Evolutionary conservation across 1,284 basidiomycete genomes (phyloP).

Genomic region (Leccinum brunneo-olivaceum): DNA sequence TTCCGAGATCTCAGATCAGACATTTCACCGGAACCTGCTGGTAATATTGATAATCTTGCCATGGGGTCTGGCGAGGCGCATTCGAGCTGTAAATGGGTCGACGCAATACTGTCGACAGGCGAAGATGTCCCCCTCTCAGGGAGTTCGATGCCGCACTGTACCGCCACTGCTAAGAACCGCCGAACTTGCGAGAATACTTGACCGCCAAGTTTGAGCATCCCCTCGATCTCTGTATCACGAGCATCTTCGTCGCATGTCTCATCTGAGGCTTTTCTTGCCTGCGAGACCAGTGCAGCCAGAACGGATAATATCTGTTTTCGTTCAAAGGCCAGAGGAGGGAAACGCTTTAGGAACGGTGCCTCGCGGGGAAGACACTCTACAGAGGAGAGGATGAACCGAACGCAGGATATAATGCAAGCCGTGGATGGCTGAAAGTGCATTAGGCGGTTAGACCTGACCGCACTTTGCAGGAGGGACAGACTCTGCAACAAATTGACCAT

Average conservation of each 20-base stretch:
- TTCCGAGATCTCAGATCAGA: constrained; percentile 10
- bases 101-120: constrained; percentile 32
- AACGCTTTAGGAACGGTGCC: constrained; percentile 62
- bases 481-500: constrained; percentile 80
- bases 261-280: constrained; percentile 74
- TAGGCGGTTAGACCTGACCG: constrained; percentile 71
- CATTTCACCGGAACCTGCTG: constrained; percentile 8
- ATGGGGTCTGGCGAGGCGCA: constrained; percentile 15
- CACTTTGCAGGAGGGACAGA: constrained; percentile 78
- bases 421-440: constrained; percentile 80
- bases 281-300: constrained; percentile 78
- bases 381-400: constrained; percentile 81
- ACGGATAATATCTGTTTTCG: constrained; percentile 80
- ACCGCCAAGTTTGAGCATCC: constrained; percentile 68
- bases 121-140: constrained; percentile 45
- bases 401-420: constrained; percentile 89
- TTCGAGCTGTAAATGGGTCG: constrained; percentile 22
- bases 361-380: constrained; percentile 86
- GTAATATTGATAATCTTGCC: constrained; percentile 10
- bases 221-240: constrained; percentile 55
- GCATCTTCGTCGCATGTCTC: constrained; percentile 42
- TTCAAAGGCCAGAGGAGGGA: constrained; percentile 66
- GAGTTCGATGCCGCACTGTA: constrained; percentile 76
- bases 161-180: constrained; percentile 65
- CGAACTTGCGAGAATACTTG: constrained; percentile 70